Conservation (phyloP, 371 early-diverging fungal species). For the Circinella minor region DNA sequence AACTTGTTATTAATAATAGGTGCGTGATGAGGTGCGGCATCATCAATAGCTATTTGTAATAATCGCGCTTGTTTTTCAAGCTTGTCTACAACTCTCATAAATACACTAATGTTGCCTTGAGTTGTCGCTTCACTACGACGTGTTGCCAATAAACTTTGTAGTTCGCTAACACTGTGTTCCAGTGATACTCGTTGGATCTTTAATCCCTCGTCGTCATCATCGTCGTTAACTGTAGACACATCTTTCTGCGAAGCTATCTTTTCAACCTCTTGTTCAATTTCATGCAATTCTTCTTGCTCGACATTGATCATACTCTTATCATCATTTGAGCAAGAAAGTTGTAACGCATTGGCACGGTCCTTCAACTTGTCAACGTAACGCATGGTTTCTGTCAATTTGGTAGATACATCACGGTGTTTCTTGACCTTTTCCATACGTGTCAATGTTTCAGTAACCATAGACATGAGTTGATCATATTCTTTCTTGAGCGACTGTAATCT, state of each 20-base stretch:
- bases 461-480: conserved; percentile 29
- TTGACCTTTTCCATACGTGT: conserved; percentile 11
- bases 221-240: conserved; percentile 16
- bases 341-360: conserved; percentile 41
- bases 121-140: conserved; percentile 35
- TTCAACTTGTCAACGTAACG: conserved; percentile 46
- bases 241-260: conserved; percentile 8
- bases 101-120: conserved; percentile 35
- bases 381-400: conserved; percentile 39
- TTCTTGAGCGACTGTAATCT: conserved; percentile 18
- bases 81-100: conserved; percentile 37
- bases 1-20: conserved; percentile 40
- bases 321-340: conserved; percentile 8
- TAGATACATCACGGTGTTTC: conserved; percentile 32
- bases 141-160: conserved; percentile 27
- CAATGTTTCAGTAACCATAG: conserved; percentile 10
- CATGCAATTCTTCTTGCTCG: conserved; percentile 34
- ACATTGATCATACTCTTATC: conserved; percentile 35
- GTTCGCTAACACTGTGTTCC: conserved; percentile 16
- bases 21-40: conserved; percentile 46
- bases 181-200: conserved; percentile 25
- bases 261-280: conserved; percentile 31
- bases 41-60: conserved; percentile 40
- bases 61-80: conserved; percentile 39
- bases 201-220: conserved; percentile 22